Evolutionary conservation across 2,329 filamentous ascomycete species (phyloP), one percentile per base, ranked within the genome.

Genomic region (Trichoderma brevicompactum): DNA sequence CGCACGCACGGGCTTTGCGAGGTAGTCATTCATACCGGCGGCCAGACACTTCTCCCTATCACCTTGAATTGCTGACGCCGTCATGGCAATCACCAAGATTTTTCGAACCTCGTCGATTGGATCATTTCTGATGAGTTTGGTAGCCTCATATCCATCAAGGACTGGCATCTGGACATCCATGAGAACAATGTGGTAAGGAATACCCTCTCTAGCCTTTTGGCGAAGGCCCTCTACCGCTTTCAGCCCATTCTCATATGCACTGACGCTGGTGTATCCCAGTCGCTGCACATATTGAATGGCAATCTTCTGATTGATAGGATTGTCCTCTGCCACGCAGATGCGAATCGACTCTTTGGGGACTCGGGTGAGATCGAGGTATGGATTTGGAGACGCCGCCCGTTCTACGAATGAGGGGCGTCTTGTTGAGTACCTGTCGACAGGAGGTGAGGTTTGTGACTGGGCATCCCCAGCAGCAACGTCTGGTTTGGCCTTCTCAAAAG

Each of bases 141-240:
- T 97, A 1, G 94, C 93, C 76, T 96, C 91, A 74, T 97, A 97
- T 6, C 94, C 94, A 75, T 97, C 94, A 8, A 96, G 85, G 3
- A 96, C 88, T 0, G 94, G 94, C 94, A 97, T 97, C 78, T 97
- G 93, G 3, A 96, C 92, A 75, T 97, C 94, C 94, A 97, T 97
- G 50, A 97, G 84, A 46, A 96, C 89, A 38, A 97, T 85, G 72
- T 97, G 93, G 78, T 96, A 97, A 0, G 93, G 94, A 8, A 82
- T 82, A 1, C 89, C 89, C 68, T 91, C 89, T 50, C 80, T 82
- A 3, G 90, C 90, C 68, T 89, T 90, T 58, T 86, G 81, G 8
- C 90, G 88, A n/a, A 97, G 80, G 0, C 92, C 94, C 72, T 96
- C 91, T 13, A 97, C 90, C 0, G 94, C 93, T 78, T 94, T 92